Evolutionary conservation across 331 rosid genomes (phyloP).

Genomic region (Spiraea crenata): DNA sequence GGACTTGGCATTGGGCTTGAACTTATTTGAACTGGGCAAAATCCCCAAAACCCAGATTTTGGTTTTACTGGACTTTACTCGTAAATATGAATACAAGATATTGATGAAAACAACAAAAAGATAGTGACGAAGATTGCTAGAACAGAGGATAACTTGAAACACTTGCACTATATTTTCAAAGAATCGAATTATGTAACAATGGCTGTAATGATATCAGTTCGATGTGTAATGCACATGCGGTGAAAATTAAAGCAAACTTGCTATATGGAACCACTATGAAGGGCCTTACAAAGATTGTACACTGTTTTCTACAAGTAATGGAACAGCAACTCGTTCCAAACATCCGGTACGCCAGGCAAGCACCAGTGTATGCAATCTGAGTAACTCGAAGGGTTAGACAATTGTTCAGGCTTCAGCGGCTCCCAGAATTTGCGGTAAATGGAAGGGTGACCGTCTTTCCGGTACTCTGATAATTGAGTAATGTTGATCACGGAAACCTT

Average conservation of each 20-base stretch:
- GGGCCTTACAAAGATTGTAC: slow-evolving; percentile 3
- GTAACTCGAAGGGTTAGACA: slow-evolving; percentile 78
- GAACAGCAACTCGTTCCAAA: slow-evolving; percentile 88
- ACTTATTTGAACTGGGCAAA: not conserved
- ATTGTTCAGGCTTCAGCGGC: slow-evolving; percentile 57
- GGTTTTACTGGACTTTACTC: not conserved
- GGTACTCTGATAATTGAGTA: slow-evolving; percentile 88
- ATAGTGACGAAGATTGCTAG: not conserved
- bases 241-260: not conserved
- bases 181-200: slow-evolving; percentile 5
- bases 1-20: too few relatives aligned
- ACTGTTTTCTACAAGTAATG: slow-evolving; percentile 43
- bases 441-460: slow-evolving; percentile 95
- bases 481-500: slow-evolving; percentile 79
- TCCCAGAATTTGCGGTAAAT: slow-evolving; percentile 95
- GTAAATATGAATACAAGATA: too few relatives aligned
- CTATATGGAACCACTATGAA: slow-evolving; percentile 13
- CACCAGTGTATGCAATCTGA: slow-evolving; percentile 99
- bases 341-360: slow-evolving; percentile 92
- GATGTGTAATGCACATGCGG: not conserved
- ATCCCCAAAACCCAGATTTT: not conserved
- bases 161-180: not conserved
- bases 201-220: not conserved
- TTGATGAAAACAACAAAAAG: not conserved
- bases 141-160: not conserved